Base-by-base conservation (phyloP, 2,329 filamentous ascomycete species). In the Emmonsiellopsis sp. region DNA sequence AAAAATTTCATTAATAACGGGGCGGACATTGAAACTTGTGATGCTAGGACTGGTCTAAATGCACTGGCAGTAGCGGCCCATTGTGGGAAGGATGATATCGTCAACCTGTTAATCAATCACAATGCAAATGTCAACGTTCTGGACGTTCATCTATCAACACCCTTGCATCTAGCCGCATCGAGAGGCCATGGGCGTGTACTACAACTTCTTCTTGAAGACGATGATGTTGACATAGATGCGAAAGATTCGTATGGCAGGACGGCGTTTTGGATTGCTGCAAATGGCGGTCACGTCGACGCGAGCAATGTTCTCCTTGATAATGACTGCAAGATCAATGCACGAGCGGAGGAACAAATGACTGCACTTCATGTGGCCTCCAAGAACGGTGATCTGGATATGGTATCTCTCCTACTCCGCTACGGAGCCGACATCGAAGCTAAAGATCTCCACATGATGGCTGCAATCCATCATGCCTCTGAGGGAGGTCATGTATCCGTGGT, bases 61-160 rank as follows among this genome's bases (percentile, higher is more conserved):
- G 69, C 70, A 11, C 62, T 73, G 10, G 58, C 67, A 5, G 67
- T 73, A 41, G 70, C 70, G 48, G 63, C 68, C 6, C 69, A 73
- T 53, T 72, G 69, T 56, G 70, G 69, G 8, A 67, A 67, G 32
- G 66, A 67, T 15, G 66, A 66, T 42, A 58, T 70, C 11, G 65
- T 69, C 15, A 60, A 63, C 34, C 51, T 70, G 10, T 53, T 72
- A 11, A 61, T 72, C 10, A 59, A 65, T 31, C 55, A 60, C 32
- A 62, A 64, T 34, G 69, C 68, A 9, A 61, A 60, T n/a, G 46
- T 67, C 9, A 58, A 66, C 52, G 60, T 60, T 2, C 56, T 55
- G 2, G 70, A 71, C 56, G 59, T 69, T n/a, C 55, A 60, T 20
- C 43, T 67, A 11, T 51, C 52, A 7, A 56, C 64, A 65, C 44